Evolutionary conservation across 306 rosid species (phyloP).

Genomic region (cucumber (Cucumis sativus)): DNA sequence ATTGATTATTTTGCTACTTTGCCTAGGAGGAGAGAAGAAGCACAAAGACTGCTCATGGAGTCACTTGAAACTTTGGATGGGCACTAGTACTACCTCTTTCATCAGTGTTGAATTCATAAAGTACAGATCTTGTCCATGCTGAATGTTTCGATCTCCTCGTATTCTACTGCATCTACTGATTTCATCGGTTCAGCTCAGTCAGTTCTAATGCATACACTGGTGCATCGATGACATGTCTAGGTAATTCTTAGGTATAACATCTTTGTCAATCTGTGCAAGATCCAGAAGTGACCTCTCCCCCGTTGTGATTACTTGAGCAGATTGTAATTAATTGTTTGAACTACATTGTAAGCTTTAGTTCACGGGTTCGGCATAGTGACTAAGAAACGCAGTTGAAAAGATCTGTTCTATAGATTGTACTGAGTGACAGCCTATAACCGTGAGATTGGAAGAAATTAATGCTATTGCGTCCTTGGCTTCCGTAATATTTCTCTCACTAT

Average conservation of each 20-base stretch:
- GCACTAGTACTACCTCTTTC: conserved; percentile 4
- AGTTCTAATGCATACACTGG: not conserved
- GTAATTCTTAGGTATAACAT: not conserved
- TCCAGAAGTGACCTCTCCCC: not conserved
- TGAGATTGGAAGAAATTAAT: not conserved
- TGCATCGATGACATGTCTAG: not conserved
- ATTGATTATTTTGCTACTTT: not conserved
- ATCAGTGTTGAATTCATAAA: not conserved
- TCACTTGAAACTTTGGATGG: conserved; percentile 57
- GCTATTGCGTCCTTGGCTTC: not conserved
- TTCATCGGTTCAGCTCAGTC: not conserved
- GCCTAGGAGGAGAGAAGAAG: conserved; percentile 81
- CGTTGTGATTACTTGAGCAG: not conserved
- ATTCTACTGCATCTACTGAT: not conserved
- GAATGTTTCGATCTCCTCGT: not conserved
- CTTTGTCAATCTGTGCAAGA: not conserved
- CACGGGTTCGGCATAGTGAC: not conserved
- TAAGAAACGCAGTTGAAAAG: not conserved
- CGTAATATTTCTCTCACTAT: not conserved
- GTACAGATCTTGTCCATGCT: not conserved
- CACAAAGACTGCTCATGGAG: conserved; percentile 63
- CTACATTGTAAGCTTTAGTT: not conserved
- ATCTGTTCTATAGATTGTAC: not conserved
- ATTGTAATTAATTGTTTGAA: too few relatives aligned
- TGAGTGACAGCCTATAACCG: not conserved